Conservation (phyloP, 2,329 filamentous ascomycete species). For the Colletotrichum tanaceti region DNA sequence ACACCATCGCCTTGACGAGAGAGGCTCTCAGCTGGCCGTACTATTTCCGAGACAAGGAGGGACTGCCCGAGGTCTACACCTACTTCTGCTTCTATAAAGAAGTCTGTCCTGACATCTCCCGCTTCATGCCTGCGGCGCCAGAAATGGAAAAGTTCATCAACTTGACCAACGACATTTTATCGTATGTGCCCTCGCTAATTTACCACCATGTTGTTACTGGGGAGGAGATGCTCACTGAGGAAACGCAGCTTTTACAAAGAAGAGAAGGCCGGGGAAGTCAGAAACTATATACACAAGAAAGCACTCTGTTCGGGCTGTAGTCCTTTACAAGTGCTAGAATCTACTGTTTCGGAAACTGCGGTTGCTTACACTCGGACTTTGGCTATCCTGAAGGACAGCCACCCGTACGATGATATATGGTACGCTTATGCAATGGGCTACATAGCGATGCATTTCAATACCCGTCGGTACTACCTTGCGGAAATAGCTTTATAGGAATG, state of each 20-base stretch:
- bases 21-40: conserved; percentile 45
- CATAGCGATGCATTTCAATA: conserved; percentile 41
- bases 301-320: conserved; percentile 20
- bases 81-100: conserved; percentile 46
- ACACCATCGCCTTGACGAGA: conserved; percentile 39
- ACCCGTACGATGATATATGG: conserved; percentile 42
- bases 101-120: conserved; percentile 45
- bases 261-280: conserved; percentile 44
- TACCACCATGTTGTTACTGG: neutral
- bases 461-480: conserved; percentile 36
- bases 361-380: conserved; percentile 41
- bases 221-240: neutral
- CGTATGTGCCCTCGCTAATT: conserved; percentile 41
- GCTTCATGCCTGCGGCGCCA: conserved; percentile 45
- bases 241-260: conserved; percentile 47
- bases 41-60: conserved; percentile 46
- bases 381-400: conserved; percentile 41
- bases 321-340: conserved; percentile 24
- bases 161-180: conserved; percentile 47
- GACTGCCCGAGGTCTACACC: conserved; percentile 45
- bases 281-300: conserved; percentile 46
- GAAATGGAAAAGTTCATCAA: conserved; percentile 46
- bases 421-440: conserved; percentile 46
- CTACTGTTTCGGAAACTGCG: conserved; percentile 30
- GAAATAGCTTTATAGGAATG: conserved; percentile 27